A percentile compares a stretch with the other conserved stretches of the same genome.
Conservation (phyloP, 2,329 filamentous ascomycete species). For the Monosporascus sp. region DNA sequence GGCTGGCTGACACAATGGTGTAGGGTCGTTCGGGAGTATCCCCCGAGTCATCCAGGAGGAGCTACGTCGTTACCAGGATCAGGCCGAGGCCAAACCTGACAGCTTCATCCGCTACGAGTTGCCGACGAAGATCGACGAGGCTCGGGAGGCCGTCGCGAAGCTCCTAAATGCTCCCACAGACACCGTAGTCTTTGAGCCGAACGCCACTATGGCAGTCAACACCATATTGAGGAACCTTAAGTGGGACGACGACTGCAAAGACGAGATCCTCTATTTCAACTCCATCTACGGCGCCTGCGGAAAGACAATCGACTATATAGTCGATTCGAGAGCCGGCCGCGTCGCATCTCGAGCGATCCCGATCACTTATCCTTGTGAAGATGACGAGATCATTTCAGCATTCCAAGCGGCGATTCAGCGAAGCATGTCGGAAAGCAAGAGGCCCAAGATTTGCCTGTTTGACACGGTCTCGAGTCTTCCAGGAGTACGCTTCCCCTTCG, state of each 20-base stretch:
- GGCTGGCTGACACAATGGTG: neutral
- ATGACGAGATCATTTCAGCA: constrained; percentile 55
- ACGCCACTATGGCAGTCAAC: constrained; percentile 75
- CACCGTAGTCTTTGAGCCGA: constrained; percentile 70
- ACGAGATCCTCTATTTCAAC: constrained; percentile 73
- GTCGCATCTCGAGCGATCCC: constrained; percentile 48
- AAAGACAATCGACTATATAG: constrained; percentile 64
- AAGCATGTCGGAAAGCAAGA: constrained; percentile 51
- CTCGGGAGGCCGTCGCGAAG: constrained; percentile 57
- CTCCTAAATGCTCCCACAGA: constrained; percentile 61
- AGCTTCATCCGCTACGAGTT: constrained; percentile 68
- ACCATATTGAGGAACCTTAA: constrained; percentile 70
- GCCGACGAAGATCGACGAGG: constrained; percentile 55
- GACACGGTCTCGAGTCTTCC: constrained; percentile 78
- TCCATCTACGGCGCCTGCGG: constrained; percentile 76
- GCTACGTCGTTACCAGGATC: constrained; percentile 60
- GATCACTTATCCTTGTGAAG: constrained; percentile 63
- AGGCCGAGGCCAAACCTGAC: constrained; percentile 65
- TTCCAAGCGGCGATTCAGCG: constrained; percentile 56
- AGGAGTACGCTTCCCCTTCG: constrained; percentile 74
- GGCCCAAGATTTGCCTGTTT: constrained; percentile 64
- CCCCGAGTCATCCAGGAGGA: constrained; percentile 56
- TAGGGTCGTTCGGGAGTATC: constrained; percentile 75
- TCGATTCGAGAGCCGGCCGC: constrained; percentile 53
- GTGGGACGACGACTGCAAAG: constrained; percentile 64